Evolutionary conservation across 1,284 basidiomycete species (phyloP), one percentile per base, ranked within the genome.

Genomic region (Amylostereum areolatum): DNA sequence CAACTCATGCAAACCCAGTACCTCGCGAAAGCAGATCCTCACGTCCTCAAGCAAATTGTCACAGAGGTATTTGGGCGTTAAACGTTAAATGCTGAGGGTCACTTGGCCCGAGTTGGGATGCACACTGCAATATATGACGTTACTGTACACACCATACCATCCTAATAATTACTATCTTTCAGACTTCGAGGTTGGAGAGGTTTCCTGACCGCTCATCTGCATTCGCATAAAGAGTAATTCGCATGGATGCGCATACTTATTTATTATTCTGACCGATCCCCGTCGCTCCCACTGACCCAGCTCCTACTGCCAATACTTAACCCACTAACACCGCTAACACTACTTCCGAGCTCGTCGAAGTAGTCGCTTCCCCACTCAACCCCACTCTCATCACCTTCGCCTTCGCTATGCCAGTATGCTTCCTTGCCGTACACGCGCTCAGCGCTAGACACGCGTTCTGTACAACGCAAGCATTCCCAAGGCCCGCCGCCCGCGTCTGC

Each of bases 381-480:
- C 29, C 12, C 43, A 30, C 55, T 56, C 27, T 57, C 62, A 35
- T 68, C 67, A 24, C 57, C 71, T 69, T 63, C 75, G 61, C 59
- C 61, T 52, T 68, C 66, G 24, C 45, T 54, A 10, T 44, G 29
- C 52, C 46, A 53, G 40, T 55, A 54, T 41, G 49, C 25, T 12
- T 36, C 37, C 40, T 47, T 45, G 28, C 48, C 46, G 7, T 37
- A 51, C 6, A 69, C 58, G 30, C 78, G 67, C 46, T 85, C 80
- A 4, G 78, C 81, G 48, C 71, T 71, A 47, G 66, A 71, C 10
- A 90, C 83, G 2, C 63, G 64, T 51, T 80, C 74, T 5, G 74
- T 75, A 61, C 92, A 96, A 42, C 92, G 73, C 50, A 94, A 64
- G 65, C 92, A 96, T 55, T 81, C 78, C 92, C 92, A 95, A 12